Conservation (phyloP, 2,329 filamentous ascomycete species). For the Trichoderma koningiopsis region DNA sequence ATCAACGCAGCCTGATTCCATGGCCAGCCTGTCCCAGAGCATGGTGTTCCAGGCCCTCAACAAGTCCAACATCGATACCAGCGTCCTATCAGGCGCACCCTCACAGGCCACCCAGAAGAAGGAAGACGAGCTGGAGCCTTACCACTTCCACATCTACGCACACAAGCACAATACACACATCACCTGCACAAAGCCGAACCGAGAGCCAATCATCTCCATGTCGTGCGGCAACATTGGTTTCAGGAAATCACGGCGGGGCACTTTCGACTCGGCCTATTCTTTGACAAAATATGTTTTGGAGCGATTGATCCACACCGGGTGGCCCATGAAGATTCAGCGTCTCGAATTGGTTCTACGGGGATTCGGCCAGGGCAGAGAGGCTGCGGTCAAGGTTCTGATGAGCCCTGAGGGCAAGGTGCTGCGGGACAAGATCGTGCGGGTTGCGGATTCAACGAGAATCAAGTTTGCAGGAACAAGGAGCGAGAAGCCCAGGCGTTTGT, state of each 20-base stretch:
- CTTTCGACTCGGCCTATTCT: conserved; percentile 92
- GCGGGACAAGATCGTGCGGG: conserved; percentile 72
- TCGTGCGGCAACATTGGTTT: conserved; percentile 92
- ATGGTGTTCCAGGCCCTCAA: conserved; percentile 44
- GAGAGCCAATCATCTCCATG: conserved; percentile 76
- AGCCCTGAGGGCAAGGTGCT: conserved; percentile 80
- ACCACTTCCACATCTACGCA: conserved; percentile 83
- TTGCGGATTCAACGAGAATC: conserved; percentile 83
- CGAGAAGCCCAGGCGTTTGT: conserved; percentile 78
- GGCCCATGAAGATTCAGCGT: conserved; percentile 72
- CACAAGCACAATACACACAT: conserved; percentile 96
- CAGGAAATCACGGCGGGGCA: conserved; percentile 74
- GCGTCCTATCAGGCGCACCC: conserved; percentile 34
- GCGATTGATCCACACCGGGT: conserved; percentile 79
- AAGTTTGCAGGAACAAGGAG: conserved; percentile 96
- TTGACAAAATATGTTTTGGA: conserved; percentile 80
- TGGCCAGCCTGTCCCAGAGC: conserved; percentile 42
- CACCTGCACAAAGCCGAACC: conserved; percentile 81
- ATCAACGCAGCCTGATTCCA: conserved; percentile 34
- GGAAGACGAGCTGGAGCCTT: conserved; percentile 59
- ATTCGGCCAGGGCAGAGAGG: conserved; percentile 85
- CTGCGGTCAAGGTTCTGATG: conserved; percentile 84
- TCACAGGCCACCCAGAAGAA: conserved; percentile 30
- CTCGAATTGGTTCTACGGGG: conserved; percentile 83
- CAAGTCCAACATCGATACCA: conserved; percentile 40